Percentiles rank a stretch among this genome's conserved stretches.
These are phyloP conservation scores for Neonectria coccinea DNA, from an alignment of 2,329 filamentous ascomycete genomes.

Conservation along the genomic window DNA sequence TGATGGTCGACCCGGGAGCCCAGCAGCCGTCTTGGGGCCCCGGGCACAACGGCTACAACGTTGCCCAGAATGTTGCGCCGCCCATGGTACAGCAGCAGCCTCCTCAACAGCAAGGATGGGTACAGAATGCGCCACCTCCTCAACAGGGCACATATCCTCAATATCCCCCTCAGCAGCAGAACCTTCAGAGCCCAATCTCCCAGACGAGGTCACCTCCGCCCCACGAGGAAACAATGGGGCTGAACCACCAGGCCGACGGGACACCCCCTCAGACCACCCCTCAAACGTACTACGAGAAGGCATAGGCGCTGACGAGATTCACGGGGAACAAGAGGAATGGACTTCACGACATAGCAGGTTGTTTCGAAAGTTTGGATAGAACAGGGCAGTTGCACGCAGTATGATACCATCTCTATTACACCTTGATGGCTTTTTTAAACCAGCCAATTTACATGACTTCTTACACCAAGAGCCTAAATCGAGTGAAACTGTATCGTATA, in stretches of 20 bases:
- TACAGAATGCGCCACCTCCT: slow-evolving; percentile 11
- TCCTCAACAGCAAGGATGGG: not conserved
- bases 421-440: slow-evolving; percentile 12
- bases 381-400: slow-evolving; percentile 14
- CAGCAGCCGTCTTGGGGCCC: slow-evolving; percentile 37
- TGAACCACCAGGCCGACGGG: slow-evolving; percentile 50
- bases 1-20: slow-evolving; percentile 19
- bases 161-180: slow-evolving; percentile 13
- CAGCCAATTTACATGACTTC: slow-evolving; percentile 17
- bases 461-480: not conserved
- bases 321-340: not conserved
- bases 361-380: slow-evolving; percentile 7
- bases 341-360: slow-evolving; percentile 1
- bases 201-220: slow-evolving; percentile 38
- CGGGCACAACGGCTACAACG: slow-evolving; percentile 25
- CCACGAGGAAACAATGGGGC: slow-evolving; percentile 47
- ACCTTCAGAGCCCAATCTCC: slow-evolving; percentile 11
- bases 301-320: not conserved
- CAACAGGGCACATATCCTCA: slow-evolving; percentile 6
- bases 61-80: slow-evolving; percentile 16
- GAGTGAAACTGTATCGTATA: slow-evolving; percentile 1
- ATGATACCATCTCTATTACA: slow-evolving; percentile 41
- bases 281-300: slow-evolving; percentile 44
- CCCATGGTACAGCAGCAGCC: slow-evolving; percentile 15
- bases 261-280: slow-evolving; percentile 32